phyloP scores from a whole-genome alignment of 495 filamentous ascomycete genomes.

The Aspergillus heteromorphus region DNA sequence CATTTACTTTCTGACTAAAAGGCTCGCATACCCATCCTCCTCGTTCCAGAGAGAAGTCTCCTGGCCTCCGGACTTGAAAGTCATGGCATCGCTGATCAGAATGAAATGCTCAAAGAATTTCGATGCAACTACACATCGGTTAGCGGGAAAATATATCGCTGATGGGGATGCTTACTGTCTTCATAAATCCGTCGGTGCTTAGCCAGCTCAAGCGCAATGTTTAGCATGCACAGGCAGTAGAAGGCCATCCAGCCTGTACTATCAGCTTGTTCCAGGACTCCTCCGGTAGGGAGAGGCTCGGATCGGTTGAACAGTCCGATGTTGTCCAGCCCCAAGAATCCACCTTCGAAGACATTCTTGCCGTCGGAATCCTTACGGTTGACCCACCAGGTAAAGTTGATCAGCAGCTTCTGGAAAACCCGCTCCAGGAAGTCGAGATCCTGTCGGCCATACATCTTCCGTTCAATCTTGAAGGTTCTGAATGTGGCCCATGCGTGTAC shows the following conservation, averaged over 20 bases:
- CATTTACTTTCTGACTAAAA: background rate
- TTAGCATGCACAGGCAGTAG: conserved; percentile 91
- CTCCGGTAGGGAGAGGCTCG: conserved; percentile 88
- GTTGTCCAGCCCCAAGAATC: conserved; percentile 94
- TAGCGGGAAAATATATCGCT: background rate
- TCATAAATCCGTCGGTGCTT: conserved; percentile 96
- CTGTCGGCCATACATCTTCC: conserved; percentile 91
- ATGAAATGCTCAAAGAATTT: conserved; percentile 99
- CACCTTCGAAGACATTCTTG: conserved; percentile 95
- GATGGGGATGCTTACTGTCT: conserved; percentile 52
- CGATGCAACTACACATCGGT: conserved; percentile 58
- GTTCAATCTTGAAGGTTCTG: conserved; percentile 93
- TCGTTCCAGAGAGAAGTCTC: conserved; percentile 92
- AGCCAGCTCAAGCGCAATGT: conserved; percentile 88
- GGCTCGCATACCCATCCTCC: conserved; percentile 57
- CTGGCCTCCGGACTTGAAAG: conserved; percentile 71
- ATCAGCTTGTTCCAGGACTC: conserved; percentile 90
- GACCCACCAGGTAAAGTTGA: conserved; percentile 99
- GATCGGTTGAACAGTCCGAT: conserved; percentile 98
- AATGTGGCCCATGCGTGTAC: conserved; percentile 96
- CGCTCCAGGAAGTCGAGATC: conserved; percentile 93
- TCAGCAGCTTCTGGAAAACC: conserved; percentile 89
- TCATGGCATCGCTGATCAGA: conserved; percentile 97
- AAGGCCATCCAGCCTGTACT: conserved; percentile 99
- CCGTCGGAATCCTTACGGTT: conserved; percentile 91